Evolutionary conservation across 495 filamentous ascomycete genomes (phyloP).

Genomic region (Penicillium longicatenatum): DNA sequence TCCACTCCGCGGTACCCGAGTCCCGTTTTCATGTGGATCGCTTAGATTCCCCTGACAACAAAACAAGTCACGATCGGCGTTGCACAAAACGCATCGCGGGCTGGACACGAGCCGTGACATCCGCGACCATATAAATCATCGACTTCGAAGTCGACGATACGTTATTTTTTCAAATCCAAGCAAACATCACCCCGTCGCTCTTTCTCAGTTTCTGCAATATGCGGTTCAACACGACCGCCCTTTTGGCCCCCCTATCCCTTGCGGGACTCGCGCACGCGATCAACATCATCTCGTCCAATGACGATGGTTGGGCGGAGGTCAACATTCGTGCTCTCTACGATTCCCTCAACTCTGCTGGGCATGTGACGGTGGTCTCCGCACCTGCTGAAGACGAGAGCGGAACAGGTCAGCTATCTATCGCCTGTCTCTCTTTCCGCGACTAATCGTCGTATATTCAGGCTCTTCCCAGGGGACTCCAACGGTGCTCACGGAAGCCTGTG

Average conservation of each 20-base stretch:
- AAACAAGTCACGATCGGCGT: constrained; percentile 4
- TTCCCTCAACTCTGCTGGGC: constrained; percentile 51
- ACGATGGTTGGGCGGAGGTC: constrained; percentile 72
- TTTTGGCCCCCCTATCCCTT: constrained; percentile 12
- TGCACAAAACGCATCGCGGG: not conserved
- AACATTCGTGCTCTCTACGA: constrained; percentile 61
- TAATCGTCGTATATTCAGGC: constrained; percentile 33
- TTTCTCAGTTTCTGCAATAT: not conserved
- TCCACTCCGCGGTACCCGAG: not conserved
- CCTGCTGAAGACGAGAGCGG: constrained; percentile 69
- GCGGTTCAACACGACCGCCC: constrained; percentile 11
- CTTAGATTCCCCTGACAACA: not conserved
- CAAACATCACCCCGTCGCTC: not conserved
- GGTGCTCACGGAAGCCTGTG: constrained; percentile 46
- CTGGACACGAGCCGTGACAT: constrained; percentile 2
- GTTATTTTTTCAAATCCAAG: not conserved
- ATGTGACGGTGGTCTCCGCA: constrained; percentile 61
- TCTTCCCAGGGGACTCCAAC: constrained; percentile 53
- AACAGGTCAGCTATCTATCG: constrained; percentile 37
- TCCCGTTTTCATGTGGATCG: not conserved
- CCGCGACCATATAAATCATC: not conserved
- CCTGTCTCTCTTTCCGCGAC: not conserved
- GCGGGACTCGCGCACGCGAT: constrained; percentile 31
- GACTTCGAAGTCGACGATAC: not conserved
- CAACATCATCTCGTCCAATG: constrained; percentile 66